These are phyloP conservation scores for Globisporangium radiosum DNA, from an alignment of 352 stramenopile species.

Conservation along the genomic window DNA sequence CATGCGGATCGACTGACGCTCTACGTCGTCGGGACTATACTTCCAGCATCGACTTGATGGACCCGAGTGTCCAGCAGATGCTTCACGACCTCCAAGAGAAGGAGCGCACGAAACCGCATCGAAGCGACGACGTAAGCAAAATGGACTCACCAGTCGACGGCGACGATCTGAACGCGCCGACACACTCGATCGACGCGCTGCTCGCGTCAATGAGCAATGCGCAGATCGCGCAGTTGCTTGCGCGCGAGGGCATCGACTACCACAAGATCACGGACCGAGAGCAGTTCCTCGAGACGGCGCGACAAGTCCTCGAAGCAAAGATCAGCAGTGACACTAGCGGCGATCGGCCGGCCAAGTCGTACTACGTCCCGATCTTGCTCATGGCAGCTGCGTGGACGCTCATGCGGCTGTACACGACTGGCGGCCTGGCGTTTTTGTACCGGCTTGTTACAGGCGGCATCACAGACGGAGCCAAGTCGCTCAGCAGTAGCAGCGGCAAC, in stretches of 20 bases:
- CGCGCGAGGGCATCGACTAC: constrained; percentile 64
- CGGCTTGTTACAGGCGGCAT: neutral
- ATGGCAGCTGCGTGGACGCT: constrained; percentile 62
- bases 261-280: constrained; percentile 70
- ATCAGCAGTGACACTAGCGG: constrained; percentile 21
- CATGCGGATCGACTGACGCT: no score
- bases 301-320: constrained; percentile 58
- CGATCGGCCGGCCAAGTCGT: constrained; percentile 23
- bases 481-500: neutral
- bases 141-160: neutral
- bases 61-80: constrained; percentile 70
- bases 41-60: constrained; percentile 68
- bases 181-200: constrained; percentile 57
- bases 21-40: no score
- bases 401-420: constrained; percentile 61
- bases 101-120: constrained; percentile 28
- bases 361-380: constrained; percentile 48
- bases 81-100: constrained; percentile 75
- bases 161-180: constrained; percentile 15
- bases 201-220: constrained; percentile 71
- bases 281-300: constrained; percentile 66
- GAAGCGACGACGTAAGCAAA: constrained; percentile 8
- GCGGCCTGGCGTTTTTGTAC: constrained; percentile 27
- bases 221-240: constrained; percentile 59
- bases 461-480: neutral